Evolutionary conservation across 805 yeast genomes (phyloP), one percentile per base, ranked within the genome.

Genomic region (Lachancea fermentati): DNA sequence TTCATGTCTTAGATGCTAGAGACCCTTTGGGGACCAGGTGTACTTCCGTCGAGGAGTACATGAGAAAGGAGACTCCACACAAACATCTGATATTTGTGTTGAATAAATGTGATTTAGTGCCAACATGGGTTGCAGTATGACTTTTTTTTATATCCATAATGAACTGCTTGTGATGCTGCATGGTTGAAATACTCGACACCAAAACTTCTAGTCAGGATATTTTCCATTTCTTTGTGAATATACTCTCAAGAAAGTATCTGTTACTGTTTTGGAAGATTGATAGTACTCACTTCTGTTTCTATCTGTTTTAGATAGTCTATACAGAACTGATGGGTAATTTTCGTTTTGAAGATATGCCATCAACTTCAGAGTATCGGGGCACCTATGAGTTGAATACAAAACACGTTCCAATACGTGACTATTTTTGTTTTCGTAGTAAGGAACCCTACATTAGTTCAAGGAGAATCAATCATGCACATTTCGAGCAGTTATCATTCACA

Each of bases 41-140:
- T 73, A 81, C 74, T 53, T 76, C 94, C 2, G 96, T 91, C 41
- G 97, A 93, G 65, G 88, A 87, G 57, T 89, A 87, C 61, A 86
- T 91, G 62, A 78, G 75, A 54, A 91, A 85, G 50, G 98, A 91
- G 67, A 88, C 95, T 58, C 86, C 97, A 11, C 98, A 93, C 62
- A 91, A 91, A 68, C 98, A 93, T 72, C 73, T 91, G 69, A 83
- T 91, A 51, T 89, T 83, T 61, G 96, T 93, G 42, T 70, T 91
- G 67, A 91, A 91, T 76, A 91, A 91, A 74, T 89, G 97, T 76
- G 98, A 91, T 72, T 78, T 91, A 58, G 96, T 91, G 38, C 98
- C 98, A 49, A 91, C 96, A 34, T 91, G 97, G 97, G 97, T 87
- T 58, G 97, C 97, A 57, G 97, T 89, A 87, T 76, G 97, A 88